These are phyloP conservation scores for Testicularia cyperi DNA, from an alignment of 1,284 basidiomycete genomes.

Conservation along the genomic window DNA sequence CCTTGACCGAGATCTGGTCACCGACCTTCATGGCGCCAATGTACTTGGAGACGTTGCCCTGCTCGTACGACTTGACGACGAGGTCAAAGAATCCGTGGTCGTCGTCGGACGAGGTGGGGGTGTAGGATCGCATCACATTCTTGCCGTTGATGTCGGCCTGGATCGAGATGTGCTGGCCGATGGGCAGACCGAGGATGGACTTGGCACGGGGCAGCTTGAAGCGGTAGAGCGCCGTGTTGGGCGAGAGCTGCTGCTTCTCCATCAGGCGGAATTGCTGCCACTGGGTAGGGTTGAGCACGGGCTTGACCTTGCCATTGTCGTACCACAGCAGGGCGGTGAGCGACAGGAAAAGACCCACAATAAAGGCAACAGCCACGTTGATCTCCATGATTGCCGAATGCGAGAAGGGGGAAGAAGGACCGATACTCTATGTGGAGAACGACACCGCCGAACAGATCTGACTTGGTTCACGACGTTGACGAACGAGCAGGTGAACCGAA, in stretches of 20 bases:
- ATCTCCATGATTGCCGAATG: slow-evolving; percentile 53
- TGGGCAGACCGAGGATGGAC: slow-evolving; percentile 84
- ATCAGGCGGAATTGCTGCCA: slow-evolving; percentile 82
- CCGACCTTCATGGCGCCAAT: slow-evolving; percentile 68
- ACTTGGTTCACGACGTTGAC: slow-evolving; percentile 29
- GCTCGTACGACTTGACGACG: slow-evolving; percentile 95
- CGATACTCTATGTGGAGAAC: no score
- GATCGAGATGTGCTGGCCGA: slow-evolving; percentile 93
- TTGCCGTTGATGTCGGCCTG: slow-evolving; percentile 89
- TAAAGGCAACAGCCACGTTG: slow-evolving; percentile 47
- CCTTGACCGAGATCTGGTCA: slow-evolving; percentile 82
- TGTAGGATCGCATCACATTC: slow-evolving; percentile 86
- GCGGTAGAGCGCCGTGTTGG: slow-evolving; percentile 93
- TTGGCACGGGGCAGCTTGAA: slow-evolving; percentile 75
- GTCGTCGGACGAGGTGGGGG: slow-evolving; percentile 88
- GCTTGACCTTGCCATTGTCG: slow-evolving; percentile 59
- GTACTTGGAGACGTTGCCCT: slow-evolving; percentile 91
- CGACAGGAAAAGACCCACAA: slow-evolving; percentile 45
- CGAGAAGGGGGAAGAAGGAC: slow-evolving; percentile 33
- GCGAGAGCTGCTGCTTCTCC: slow-evolving; percentile 82
- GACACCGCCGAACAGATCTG: no score
- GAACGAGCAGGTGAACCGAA: background rate
- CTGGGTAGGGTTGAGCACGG: slow-evolving; percentile 71
- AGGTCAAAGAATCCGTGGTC: slow-evolving; percentile 92
- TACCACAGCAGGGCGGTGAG: slow-evolving; percentile 46